Conservation (phyloP, 2,329 filamentous ascomycete species). For the Scleromitrula shiraiana region DNA sequence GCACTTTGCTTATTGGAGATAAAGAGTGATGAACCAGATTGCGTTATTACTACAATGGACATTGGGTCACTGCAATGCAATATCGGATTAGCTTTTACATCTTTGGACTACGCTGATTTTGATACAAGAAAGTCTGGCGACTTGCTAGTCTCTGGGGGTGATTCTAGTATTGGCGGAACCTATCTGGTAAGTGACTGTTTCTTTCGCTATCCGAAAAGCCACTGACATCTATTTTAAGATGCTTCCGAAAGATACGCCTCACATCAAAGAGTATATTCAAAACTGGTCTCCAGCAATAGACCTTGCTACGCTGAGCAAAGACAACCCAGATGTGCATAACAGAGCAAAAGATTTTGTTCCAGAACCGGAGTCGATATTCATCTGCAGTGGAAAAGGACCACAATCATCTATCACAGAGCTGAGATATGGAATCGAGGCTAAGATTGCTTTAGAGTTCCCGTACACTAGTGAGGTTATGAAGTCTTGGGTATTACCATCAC, state of each 20-base stretch:
- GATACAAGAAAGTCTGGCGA: constrained; percentile 31
- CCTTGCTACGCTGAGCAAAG: constrained; percentile 33
- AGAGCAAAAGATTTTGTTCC: constrained; percentile 21
- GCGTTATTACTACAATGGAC: constrained; percentile 46
- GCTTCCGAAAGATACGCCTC: constrained; percentile 44
- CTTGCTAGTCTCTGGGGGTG: constrained; percentile 37
- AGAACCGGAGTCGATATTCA: constrained; percentile 52
- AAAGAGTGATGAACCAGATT: constrained; percentile 42
- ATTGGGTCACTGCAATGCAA: constrained; percentile 64
- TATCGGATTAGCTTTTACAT: constrained; percentile 75
- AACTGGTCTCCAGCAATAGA: constrained; percentile 46
- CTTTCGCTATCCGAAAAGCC: neutral
- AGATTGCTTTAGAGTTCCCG: constrained; percentile 51
- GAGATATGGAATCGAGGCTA: constrained; percentile 61
- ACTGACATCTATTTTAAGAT: constrained; percentile 33
- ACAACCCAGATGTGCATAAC: neutral
- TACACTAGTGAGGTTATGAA: constrained; percentile 41
- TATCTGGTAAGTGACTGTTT: constrained; percentile 39
- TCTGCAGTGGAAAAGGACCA: constrained; percentile 55
- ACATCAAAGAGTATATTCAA: constrained; percentile 51
- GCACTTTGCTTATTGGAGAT: constrained; percentile 66
- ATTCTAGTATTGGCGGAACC: constrained; percentile 68
- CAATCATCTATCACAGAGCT: constrained; percentile 61
- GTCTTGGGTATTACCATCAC: constrained; percentile 43
- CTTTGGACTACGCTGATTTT: constrained; percentile 49